Percentiles rank a stretch among this genome's conserved stretches.
These are phyloP conservation scores for Puya raimondii DNA, from an alignment of 176 grass and related monocot genomes.

Conservation along the genomic window DNA sequence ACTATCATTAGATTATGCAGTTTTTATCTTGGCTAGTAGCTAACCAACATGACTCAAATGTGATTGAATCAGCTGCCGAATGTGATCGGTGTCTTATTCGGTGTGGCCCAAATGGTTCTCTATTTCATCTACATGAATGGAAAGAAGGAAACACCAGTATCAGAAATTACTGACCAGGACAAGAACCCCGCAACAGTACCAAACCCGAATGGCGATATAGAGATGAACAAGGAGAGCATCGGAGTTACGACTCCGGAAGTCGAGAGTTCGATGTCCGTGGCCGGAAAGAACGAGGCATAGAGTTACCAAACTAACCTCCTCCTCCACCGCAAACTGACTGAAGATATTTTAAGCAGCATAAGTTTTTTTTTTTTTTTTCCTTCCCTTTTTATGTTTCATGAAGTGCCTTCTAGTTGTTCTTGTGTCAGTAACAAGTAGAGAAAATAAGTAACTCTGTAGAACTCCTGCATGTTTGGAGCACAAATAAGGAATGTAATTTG, in stretches of 20 bases:
- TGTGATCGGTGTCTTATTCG: conserved; percentile 66
- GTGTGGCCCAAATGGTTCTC: conserved; percentile 55
- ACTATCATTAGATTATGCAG: neutral
- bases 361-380: neutral
- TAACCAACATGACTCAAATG: neutral
- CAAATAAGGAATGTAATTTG: too few relatives aligned
- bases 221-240: neutral
- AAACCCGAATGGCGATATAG: neutral
- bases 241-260: neutral
- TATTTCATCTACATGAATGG: conserved; percentile 57
- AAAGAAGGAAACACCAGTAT: conserved; percentile 41
- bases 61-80: conserved; percentile 52
- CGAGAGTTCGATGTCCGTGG: neutral
- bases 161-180: conserved; percentile 27
- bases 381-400: too few relatives aligned
- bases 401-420: too few relatives aligned
- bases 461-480: too few relatives aligned
- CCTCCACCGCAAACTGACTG: neutral
- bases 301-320: neutral
- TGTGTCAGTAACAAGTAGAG: too few relatives aligned
- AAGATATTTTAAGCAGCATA: neutral
- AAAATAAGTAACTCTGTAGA: too few relatives aligned
- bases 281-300: neutral
- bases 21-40: neutral
- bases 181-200: neutral